Evolutionary conservation across 2,329 filamentous ascomycete genomes (phyloP).

Genomic region (Trichoderma atroviride): DNA sequence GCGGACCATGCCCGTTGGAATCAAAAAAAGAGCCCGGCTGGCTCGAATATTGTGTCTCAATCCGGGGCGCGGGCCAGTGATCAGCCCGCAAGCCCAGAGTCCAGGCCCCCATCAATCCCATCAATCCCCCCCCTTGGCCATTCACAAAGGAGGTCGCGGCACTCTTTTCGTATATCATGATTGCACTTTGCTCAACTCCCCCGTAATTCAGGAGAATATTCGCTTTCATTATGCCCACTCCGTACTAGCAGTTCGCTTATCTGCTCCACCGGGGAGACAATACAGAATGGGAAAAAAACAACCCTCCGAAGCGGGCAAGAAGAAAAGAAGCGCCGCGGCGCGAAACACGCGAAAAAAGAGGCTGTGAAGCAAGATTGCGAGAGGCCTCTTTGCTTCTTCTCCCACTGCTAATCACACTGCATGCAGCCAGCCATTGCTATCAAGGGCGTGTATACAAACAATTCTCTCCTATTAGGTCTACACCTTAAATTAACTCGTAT

Average conservation of each 20-base stretch:
- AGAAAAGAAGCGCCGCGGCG: background rate
- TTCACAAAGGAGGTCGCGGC: constrained; percentile 3
- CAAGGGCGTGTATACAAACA: background rate
- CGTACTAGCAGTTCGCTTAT: background rate
- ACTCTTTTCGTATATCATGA: background rate
- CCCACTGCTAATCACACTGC: background rate
- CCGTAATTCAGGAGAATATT: background rate
- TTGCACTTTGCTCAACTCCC: background rate
- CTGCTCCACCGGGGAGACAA: background rate
- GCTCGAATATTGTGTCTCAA: constrained; percentile 22
- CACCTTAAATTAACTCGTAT: background rate
- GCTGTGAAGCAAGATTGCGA: background rate
- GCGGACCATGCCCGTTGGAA: background rate
- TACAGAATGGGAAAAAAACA: background rate
- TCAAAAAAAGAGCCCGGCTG: background rate
- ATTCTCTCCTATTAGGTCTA: background rate
- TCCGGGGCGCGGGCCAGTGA: constrained; percentile 1
- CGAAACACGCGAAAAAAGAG: background rate
- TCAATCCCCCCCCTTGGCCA: background rate
- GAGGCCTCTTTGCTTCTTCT: background rate
- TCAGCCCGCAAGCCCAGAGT: constrained; percentile 2
- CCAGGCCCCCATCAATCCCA: too few relatives aligned
- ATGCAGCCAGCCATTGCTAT: background rate
- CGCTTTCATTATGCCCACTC: background rate
- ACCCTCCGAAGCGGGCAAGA: background rate